A percentile compares a stretch with the other conserved stretches of the same genome.
phyloP scores from a whole-genome alignment of 2,329 filamentous ascomycete genomes.

The Xylaria hypoxylon region DNA sequence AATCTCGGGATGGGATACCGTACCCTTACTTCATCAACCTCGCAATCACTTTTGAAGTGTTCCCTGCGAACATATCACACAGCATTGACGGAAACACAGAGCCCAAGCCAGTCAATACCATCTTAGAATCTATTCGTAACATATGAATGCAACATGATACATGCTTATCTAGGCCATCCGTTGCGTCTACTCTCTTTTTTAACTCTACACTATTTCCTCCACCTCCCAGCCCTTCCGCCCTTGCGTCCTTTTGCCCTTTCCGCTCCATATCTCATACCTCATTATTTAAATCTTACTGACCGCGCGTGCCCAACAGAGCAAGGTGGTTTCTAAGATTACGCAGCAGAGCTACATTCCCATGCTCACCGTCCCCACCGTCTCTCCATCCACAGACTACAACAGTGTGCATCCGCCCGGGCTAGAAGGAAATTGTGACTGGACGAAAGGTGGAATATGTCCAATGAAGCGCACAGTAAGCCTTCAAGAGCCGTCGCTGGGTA shows the following conservation, averaged over 20 bases:
- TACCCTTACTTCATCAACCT: too few relatives aligned
- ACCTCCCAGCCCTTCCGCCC: neutral
- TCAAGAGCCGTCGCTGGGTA: neutral
- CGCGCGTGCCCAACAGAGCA: neutral
- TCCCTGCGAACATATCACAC: too few relatives aligned
- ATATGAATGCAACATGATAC: conserved; percentile 15
- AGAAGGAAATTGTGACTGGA: neutral
- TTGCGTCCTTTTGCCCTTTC: neutral
- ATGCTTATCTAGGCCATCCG: conserved; percentile 1
- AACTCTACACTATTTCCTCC: neutral
- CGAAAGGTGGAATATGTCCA: neutral
- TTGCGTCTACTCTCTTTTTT: neutral
- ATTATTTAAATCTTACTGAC: neutral
- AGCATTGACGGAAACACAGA: neutral
- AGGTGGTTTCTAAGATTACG: neutral
- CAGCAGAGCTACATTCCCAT: neutral
- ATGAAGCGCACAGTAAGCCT: neutral
- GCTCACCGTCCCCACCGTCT: neutral
- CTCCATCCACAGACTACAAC: neutral
- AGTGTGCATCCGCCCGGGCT: neutral
- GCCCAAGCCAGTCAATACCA: neutral
- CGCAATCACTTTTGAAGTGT: too few relatives aligned
- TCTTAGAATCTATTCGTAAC: conserved; percentile 19
- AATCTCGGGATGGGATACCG: too few relatives aligned
- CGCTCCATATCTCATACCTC: neutral